phyloP scores from a whole-genome alignment of 2,329 filamentous ascomycete genomes.

The Xylaria sp. region DNA sequence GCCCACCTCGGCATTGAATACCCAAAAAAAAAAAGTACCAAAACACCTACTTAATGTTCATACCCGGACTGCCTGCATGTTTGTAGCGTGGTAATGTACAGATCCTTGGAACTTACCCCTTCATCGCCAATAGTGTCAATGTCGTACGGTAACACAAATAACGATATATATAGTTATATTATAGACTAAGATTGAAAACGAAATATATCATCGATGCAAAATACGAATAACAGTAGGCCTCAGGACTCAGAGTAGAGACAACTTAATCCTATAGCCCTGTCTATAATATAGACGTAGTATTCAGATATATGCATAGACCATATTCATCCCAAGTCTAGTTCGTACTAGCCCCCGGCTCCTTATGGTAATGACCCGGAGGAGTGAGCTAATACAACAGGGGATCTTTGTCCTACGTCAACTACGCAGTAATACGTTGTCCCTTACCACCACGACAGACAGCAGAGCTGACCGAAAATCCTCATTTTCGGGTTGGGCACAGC shows the following conservation, averaged over 20 bases:
- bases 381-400: neutral
- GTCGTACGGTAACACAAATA: neutral
- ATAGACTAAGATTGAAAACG: too few relatives aligned
- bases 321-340: neutral
- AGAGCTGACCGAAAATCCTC: too few relatives aligned
- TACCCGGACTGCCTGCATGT: neutral
- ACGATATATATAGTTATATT: neutral
- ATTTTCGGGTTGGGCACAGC: too few relatives aligned
- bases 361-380: neutral
- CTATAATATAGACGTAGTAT: neutral
- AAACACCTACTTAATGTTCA: too few relatives aligned
- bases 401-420: neutral
- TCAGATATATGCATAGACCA: neutral
- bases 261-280: neutral
- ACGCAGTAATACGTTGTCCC: too few relatives aligned
- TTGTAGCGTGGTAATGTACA: neutral
- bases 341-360: neutral
- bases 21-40: neutral
- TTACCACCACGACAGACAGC: too few relatives aligned
- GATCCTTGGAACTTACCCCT: neutral
- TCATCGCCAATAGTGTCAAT: neutral
- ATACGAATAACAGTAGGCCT: neutral
- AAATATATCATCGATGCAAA: neutral
- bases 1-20: conserved; percentile 1
- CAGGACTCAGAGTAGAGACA: neutral